phyloP scores from a whole-genome alignment of 2,329 filamentous ascomycete genomes.

The Xylaria hypoxylon region DNA sequence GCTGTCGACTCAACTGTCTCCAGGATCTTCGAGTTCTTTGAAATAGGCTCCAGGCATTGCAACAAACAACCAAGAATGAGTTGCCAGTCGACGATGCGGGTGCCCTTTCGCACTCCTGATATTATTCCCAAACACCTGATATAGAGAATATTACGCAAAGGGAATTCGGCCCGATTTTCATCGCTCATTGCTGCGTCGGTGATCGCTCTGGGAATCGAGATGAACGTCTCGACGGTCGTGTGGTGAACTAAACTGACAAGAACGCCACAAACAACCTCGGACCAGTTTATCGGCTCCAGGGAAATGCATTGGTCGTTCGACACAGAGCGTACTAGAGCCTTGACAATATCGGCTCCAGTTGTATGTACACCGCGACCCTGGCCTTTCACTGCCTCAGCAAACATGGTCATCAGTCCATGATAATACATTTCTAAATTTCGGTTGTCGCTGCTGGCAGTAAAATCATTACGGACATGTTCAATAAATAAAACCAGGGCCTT shows the following conservation, averaged over 20 bases:
- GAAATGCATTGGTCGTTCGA: slow-evolving; percentile 63
- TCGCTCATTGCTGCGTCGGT: slow-evolving; percentile 61
- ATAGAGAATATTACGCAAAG: slow-evolving; percentile 61
- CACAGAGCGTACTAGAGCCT: slow-evolving; percentile 63
- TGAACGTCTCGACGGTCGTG: slow-evolving; percentile 78
- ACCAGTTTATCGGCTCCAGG: slow-evolving; percentile 64
- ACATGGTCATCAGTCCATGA: slow-evolving; percentile 90
- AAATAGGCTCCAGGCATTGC: slow-evolving; percentile 62
- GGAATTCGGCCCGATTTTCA: slow-evolving; percentile 48
- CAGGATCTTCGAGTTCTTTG: slow-evolving; percentile 55
- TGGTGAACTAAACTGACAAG: slow-evolving; percentile 87
- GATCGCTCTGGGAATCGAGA: slow-evolving; percentile 72
- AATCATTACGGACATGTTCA: slow-evolving; percentile 76
- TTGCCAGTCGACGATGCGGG: slow-evolving; percentile 79
- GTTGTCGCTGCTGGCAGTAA: slow-evolving; percentile 65
- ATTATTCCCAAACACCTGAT: slow-evolving; percentile 74
- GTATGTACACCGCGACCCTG: slow-evolving; percentile 71
- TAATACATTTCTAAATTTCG: slow-evolving; percentile 77
- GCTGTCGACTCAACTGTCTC: slow-evolving; percentile 50
- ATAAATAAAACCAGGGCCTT: slow-evolving; percentile 78
- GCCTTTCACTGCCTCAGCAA: slow-evolving; percentile 82
- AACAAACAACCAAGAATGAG: slow-evolving; percentile 68
- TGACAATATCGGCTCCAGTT: slow-evolving; percentile 65
- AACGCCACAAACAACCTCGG: slow-evolving; percentile 77
- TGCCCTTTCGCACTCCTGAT: slow-evolving; percentile 84